Conservation (phyloP, 202 grass and related monocot species). For the Eragrostis tef region DNA sequence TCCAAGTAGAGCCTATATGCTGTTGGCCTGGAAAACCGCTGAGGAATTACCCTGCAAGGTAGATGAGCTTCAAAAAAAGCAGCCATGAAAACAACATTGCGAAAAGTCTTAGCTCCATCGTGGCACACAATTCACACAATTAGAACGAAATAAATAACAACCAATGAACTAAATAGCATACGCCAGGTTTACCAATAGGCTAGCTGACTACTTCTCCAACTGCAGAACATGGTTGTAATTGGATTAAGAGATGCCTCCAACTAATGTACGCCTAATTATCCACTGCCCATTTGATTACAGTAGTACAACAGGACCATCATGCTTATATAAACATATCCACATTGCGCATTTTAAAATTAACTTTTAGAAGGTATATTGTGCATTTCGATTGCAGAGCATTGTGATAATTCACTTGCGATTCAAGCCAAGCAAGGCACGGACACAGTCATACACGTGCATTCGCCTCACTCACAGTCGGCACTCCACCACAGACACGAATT, state of each 20-base stretch:
- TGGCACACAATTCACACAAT: background rate
- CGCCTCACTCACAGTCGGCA: background rate
- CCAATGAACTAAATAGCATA: background rate
- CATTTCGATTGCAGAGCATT: no score
- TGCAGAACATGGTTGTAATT: background rate
- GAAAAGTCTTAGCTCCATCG: conserved; percentile 10
- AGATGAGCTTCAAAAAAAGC: background rate
- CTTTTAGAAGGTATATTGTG: no score
- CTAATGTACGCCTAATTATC: background rate
- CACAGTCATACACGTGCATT: conserved; percentile 33
- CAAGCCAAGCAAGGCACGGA: background rate
- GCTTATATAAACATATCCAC: background rate
- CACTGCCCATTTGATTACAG: background rate
- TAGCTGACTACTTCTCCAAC: background rate
- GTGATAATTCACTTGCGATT: no score
- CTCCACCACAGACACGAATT: background rate
- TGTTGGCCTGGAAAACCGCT: conserved; percentile 63
- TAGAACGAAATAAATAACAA: background rate
- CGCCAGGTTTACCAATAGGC: background rate
- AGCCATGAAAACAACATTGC: conserved; percentile 13
- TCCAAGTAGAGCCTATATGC: conserved; percentile 90
- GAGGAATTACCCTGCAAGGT: conserved; percentile 73
- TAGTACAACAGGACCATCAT: background rate
- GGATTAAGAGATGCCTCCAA: background rate
- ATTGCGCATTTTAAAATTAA: background rate